These are phyloP conservation scores for Beauveria bassiana DNA, from an alignment of 2,329 filamentous ascomycete species.

Conservation along the genomic window DNA sequence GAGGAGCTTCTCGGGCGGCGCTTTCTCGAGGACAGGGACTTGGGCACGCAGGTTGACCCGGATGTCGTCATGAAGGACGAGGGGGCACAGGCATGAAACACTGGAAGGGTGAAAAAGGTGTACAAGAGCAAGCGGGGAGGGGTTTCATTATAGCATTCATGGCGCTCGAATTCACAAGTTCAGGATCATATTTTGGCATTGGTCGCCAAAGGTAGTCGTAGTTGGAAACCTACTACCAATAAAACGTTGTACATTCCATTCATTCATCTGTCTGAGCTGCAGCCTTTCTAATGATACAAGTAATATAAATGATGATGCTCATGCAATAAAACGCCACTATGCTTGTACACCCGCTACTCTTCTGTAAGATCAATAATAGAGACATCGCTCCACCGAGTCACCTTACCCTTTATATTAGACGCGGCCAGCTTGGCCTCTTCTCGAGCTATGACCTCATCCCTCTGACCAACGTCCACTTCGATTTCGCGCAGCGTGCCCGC, in stretches of 20 bases:
- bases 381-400: conserved; percentile 25
- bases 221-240: not conserved
- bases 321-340: not conserved
- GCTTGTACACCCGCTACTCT: conserved; percentile 10
- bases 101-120: not conserved
- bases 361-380: conserved; percentile 27
- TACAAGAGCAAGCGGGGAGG: not conserved
- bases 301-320: not conserved
- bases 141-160: conserved; percentile 1
- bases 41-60: conserved; percentile 72
- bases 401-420: conserved; percentile 1
- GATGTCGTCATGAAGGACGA: conserved; percentile 43
- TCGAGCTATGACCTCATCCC: not conserved
- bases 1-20: conserved; percentile 59
- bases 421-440: not conserved
- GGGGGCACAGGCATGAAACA: not conserved
- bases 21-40: conserved; percentile 73
- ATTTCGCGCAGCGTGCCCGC: conserved; percentile 5
- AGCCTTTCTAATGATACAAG: not conserved
- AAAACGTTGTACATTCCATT: not conserved
- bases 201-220: not conserved
- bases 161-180: not conserved
- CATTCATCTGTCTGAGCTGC: not conserved
- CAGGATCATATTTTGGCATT: not conserved
- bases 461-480: conserved; percentile 1